Base-by-base conservation (phyloP, 2,329 filamentous ascomycete species). In the Colletotrichum paranaense region DNA sequence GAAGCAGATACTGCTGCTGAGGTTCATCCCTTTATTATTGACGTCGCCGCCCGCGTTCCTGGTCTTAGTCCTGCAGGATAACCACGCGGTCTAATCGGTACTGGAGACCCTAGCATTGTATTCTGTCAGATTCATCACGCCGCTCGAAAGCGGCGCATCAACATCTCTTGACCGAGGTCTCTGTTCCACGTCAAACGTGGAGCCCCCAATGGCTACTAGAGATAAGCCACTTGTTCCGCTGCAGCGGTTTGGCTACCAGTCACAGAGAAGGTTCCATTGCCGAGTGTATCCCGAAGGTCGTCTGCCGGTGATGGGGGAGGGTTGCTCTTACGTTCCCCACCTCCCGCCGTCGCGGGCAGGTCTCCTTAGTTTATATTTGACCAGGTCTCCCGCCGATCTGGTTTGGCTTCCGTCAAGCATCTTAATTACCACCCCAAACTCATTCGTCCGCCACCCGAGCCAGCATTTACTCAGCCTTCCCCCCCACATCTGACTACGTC, bases 281-380 rank as follows among this genome's bases (percentile, higher is more conserved):
- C 49, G 30, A 64, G 62, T 55, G 62, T 64, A 64, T 55, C 62
- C 62, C 49, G 49, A 64, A 38, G n/a, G 8, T 38, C 22, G 14
- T 64, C 14, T 64, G 22, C 46, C 30, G 62, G 42, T 22, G 16
- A n/a, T 26, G 4, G 38, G 38, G 14, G 22, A 55, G 14, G 46
- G 28, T 64, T 38, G 30, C 30, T n/a, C 14, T 60, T 42, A n/a
- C 57, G 22, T 55, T 55, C n/a, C 28, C 30, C 49, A 64, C 62
- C 32, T 55, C 46, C 46, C 49, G 52, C 62, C 62, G 28, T 35
- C 53, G n/a, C 22, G 49, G 49, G 22, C 62, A 64, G 22, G 16
- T 55, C 32, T 28, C 62, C 38, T 19, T 42, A 8, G 38, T 3
- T 64, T 64, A 55, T 55, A 64, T 55, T 55, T 55, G 49, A 28